Evolutionary conservation across 257 asterid genomes (phyloP), one percentile per base, ranked within the genome.

Genomic region (Przewalskia tangutica): DNA sequence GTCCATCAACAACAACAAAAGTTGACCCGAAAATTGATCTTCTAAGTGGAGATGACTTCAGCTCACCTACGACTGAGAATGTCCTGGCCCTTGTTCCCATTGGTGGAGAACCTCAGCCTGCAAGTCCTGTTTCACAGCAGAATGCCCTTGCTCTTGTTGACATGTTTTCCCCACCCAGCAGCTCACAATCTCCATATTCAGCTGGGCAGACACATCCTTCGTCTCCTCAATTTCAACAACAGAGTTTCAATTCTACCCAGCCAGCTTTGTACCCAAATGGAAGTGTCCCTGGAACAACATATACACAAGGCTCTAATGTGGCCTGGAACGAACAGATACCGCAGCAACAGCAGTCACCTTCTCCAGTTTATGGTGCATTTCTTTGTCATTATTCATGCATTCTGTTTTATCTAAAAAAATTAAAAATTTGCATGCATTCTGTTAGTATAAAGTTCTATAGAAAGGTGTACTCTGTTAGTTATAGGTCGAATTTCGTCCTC

Each of bases 31-130:
- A 90, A 83, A 90, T 92, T 68, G 99, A 96, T 90, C 98, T 96
- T 88, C 89, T 96, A 86, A 96, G 98, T 79, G 99, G 99, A 86
- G 99, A 96, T 71, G 94, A 93, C 88, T 93, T 94, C 87, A 88
- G 87, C 86, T 90, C 95, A 34, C 90, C 92, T 18, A 80, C 87
- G 44, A 82, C 92, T 58, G 89, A 79, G 79, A 82, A 82, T 62
- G 83, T 91, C 5, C 77, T 92, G 89, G 98, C 98, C 63, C 89
- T 94, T 83, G 99, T 94, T 82, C 97, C 99, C 17, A 91, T 93
- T 77, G 89, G 91, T 13, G 89, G 93, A 82, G 93, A 87, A 85
- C 91, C 95, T 79, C 97, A 92, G 88, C 93, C 94, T 50, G 87
- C 86, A 18, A 90, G 91, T 84, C 93, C 94, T 11, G 88, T 85